phyloP scores from a whole-genome alignment of 1,284 basidiomycete genomes.

The Wallemia hederae region DNA sequence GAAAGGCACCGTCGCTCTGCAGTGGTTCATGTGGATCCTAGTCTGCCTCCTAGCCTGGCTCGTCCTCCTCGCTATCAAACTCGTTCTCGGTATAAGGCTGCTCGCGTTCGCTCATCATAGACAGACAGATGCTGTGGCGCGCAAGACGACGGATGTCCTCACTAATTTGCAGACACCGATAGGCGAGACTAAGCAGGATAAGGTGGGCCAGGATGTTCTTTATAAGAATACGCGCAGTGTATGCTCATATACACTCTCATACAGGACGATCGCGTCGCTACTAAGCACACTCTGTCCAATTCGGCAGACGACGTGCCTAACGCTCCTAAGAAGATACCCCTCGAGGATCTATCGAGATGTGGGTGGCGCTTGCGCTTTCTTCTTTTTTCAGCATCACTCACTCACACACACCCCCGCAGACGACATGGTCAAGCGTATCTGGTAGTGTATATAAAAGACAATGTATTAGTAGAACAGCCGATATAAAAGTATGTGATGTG shows the following conservation, averaged over 20 bases:
- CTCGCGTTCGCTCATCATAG: slow-evolving; percentile 51
- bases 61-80: slow-evolving; percentile 45
- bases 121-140: slow-evolving; percentile 33
- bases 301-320: background rate
- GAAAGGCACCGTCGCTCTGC: background rate
- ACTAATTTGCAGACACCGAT: slow-evolving; percentile 65
- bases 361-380: background rate
- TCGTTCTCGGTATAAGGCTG: slow-evolving; percentile 60
- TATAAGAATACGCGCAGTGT: slow-evolving; percentile 52
- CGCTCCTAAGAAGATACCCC: background rate
- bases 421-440: slow-evolving; percentile 1
- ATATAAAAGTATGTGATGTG: no score
- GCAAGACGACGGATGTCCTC: slow-evolving; percentile 31
- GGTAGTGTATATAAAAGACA: background rate
- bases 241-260: slow-evolving; percentile 32
- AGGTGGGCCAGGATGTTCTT: slow-evolving; percentile 20
- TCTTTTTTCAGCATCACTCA: background rate
- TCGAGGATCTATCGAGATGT: background rate
- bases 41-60: background rate
- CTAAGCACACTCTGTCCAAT: background rate
- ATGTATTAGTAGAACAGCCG: background rate
- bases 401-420: background rate
- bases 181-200: slow-evolving; percentile 59
- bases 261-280: slow-evolving; percentile 27
- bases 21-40: slow-evolving; percentile 2